Evolutionary conservation across 2,329 filamentous ascomycete species (phyloP).

Genomic region (Penicillium sp.): DNA sequence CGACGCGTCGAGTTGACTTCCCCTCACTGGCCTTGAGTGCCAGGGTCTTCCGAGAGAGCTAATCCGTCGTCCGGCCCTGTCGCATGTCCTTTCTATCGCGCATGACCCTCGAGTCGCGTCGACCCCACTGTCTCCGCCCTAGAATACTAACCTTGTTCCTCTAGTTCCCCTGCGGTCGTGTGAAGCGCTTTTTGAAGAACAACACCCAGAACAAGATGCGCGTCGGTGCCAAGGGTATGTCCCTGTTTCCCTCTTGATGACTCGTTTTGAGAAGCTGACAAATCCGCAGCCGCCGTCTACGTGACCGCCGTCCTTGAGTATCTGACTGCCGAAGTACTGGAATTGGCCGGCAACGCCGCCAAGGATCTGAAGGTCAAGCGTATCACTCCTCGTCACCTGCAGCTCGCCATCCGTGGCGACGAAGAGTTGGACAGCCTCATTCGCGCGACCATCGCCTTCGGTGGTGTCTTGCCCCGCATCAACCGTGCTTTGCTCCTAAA

Average conservation of each 20-base stretch:
- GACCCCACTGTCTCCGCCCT: background rate
- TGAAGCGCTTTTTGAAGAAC: constrained; percentile 99
- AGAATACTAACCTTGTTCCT: constrained; percentile 21
- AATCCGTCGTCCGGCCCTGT: constrained; percentile 3
- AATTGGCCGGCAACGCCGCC: constrained; percentile 95
- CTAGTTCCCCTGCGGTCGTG: constrained; percentile 98
- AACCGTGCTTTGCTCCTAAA: constrained; percentile 94
- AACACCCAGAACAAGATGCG: constrained; percentile 99
- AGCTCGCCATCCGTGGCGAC: constrained; percentile 96
- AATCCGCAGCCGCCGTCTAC: constrained; percentile 75
- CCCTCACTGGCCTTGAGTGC: constrained; percentile 10
- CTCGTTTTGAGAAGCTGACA: constrained; percentile 11
- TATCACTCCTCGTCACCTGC: constrained; percentile 95
- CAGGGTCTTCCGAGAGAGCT: constrained; percentile 1
- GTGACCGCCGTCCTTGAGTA: constrained; percentile 98
- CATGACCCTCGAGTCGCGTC: background rate
- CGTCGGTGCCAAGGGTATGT: constrained; percentile 80
- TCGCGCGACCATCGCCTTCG: constrained; percentile 94
- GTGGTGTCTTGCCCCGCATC: constrained; percentile 97
- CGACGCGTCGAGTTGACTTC: constrained; percentile 21
- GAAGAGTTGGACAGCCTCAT: constrained; percentile 98
- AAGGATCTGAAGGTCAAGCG: constrained; percentile 99
- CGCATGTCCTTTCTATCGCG: constrained; percentile 8
- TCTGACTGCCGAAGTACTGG: constrained; percentile 94
- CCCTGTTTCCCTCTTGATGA: background rate